Evolutionary conservation across 2,329 filamentous ascomycete genomes (phyloP).

Genomic region (Verticillium klebahnii): DNA sequence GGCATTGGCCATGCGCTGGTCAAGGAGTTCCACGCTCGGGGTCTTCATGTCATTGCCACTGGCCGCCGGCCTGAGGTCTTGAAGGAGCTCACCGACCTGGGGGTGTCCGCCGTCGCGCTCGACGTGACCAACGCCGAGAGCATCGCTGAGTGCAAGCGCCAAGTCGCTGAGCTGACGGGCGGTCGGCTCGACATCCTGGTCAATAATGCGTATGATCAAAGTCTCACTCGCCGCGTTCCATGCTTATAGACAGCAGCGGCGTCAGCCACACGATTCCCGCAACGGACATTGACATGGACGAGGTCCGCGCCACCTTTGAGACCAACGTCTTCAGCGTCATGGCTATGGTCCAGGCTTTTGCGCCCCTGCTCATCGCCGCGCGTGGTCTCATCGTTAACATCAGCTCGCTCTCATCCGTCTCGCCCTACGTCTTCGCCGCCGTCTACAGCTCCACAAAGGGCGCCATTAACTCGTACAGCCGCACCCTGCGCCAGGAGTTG

Average conservation of each 20-base stretch:
- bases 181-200: conserved; percentile 54
- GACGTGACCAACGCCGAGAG: conserved; percentile 50
- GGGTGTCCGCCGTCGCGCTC: conserved; percentile 45
- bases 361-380: conserved; percentile 42
- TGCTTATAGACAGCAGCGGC: conserved; percentile 29
- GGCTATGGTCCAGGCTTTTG: conserved; percentile 48
- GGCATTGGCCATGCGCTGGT: conserved; percentile 54
- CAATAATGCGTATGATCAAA: conserved; percentile 51
- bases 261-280: conserved; percentile 47
- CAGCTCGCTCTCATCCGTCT: conserved; percentile 44
- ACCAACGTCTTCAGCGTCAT: conserved; percentile 55
- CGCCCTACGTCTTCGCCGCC: conserved; percentile 48
- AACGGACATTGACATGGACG: conserved; percentile 45
- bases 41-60: conserved; percentile 52
- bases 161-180: conserved; percentile 42
- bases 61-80: conserved; percentile 47
- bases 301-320: conserved; percentile 50
- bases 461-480: conserved; percentile 48
- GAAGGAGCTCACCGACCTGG: conserved; percentile 35
- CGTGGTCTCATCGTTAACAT: conserved; percentile 51
- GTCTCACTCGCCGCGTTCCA: background rate
- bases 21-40: conserved; percentile 46
- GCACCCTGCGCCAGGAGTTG: conserved; percentile 48
- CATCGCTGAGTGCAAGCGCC: conserved; percentile 41
- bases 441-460: conserved; percentile 54